Evolutionary conservation across 2,329 filamentous ascomycete species (phyloP), one percentile per base, ranked within the genome.

Genomic region (Phaeophleospora eucalypticola): DNA sequence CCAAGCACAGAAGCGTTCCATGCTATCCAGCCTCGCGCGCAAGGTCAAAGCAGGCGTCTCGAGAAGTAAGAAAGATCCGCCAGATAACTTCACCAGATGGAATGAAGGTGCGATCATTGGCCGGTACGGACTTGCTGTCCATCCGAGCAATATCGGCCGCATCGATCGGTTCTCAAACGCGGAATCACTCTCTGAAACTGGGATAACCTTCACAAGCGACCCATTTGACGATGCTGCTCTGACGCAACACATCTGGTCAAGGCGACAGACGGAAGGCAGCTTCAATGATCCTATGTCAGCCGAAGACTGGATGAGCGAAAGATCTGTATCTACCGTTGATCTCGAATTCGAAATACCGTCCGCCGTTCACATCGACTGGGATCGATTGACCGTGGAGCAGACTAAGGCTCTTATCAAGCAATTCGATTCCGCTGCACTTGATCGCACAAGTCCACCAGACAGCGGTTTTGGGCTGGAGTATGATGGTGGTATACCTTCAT

Each of bases 361-460:
- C n/a, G n/a, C n/a, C n/a, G n/a, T n/a, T n/a, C n/a, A n/a, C n/a
- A n/a, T 29, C 6, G 24, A 29, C 24, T 29, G 24, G 24, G 24
- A 29, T 12, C 7, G 7, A 12, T 7, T 29, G 24, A 29, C 24
- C 24, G 24, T 7, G 12, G 12, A 6, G 24, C 24, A 29, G 12
- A 7, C 12, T 7, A 6, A 12, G 6, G 24, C 24, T 29, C 7
- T 29, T 6, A 29, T 29, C 12, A 12, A 29, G 24, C 7, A 12
- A 29, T 29, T 12, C 12, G 24, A 29, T 29, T 29, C 24, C 6
- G 24, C 24, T 12, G 24, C 7, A 29, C 24, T 12, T 29, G n/a
- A n/a, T n/a, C n/a, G n/a, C 12, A 12, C 24, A 29, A 54, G 53
- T 19, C 51, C 51, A 1, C 36, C 45, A 1, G 53, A 58, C 41